Evolutionary conservation across 2,329 filamentous ascomycete species (phyloP).

Genomic region (Monilinia vaccinii-corymbosi): DNA sequence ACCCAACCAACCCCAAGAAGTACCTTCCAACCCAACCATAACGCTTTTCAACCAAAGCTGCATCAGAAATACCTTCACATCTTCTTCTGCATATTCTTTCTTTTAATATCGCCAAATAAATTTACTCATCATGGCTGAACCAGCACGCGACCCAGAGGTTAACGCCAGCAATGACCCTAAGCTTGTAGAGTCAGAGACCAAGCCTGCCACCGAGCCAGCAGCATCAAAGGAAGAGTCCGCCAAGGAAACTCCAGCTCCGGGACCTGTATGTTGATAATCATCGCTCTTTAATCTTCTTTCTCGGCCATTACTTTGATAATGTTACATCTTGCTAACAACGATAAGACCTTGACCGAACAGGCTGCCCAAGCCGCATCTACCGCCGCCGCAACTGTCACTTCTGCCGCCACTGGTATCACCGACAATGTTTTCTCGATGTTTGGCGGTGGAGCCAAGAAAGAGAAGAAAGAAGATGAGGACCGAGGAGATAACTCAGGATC

Average conservation of each 20-base stretch:
- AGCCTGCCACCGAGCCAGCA: slow-evolving; percentile 33
- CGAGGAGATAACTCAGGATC: slow-evolving; percentile 82
- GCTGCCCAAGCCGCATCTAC: slow-evolving; percentile 31
- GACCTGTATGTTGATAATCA: slow-evolving; percentile 16
- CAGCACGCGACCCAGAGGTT: slow-evolving; percentile 33
- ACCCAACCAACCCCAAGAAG: slow-evolving; percentile 2
- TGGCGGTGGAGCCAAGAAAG: slow-evolving; percentile 92
- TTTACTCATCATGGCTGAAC: slow-evolving; percentile 19
- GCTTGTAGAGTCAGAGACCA: slow-evolving; percentile 35
- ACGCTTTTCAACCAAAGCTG: slow-evolving; percentile 1
- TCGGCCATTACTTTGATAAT: not conserved
- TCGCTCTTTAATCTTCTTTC: not conserved
- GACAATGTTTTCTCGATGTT: slow-evolving; percentile 95
- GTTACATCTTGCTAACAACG: slow-evolving; percentile 12
- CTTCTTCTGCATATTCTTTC: not conserved
- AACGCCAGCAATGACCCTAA: slow-evolving; percentile 30
- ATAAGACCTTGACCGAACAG: slow-evolving; percentile 27
- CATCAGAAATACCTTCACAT: not conserved
- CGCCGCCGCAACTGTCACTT: slow-evolving; percentile 33
- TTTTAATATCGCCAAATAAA: not conserved
- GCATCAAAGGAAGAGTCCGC: slow-evolving; percentile 17
- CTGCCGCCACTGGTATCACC: slow-evolving; percentile 34
- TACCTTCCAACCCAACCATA: slow-evolving; percentile 7
- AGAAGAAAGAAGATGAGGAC: slow-evolving; percentile 79
- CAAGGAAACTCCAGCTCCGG: slow-evolving; percentile 17